Base-by-base conservation (phyloP, 805 yeast species). In the Cyberlindnera subsufficiens region DNA sequence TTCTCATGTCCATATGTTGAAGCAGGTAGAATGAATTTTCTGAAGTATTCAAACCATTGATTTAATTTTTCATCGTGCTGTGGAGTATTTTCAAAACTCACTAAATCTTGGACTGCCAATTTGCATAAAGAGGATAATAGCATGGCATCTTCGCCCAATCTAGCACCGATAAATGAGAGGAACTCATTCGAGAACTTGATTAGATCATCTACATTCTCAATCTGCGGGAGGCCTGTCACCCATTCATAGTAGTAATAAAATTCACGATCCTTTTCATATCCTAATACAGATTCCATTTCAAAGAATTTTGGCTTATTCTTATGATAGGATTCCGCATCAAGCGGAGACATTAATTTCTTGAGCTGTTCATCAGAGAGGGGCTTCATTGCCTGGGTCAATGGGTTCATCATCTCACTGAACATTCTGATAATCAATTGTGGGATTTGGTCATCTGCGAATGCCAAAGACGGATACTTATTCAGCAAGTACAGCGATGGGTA, bases 11-110 rank as follows among this genome's bases (percentile, higher is more conserved):
- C 60, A 1, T 75, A 66, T 2, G 60, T 45, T 4, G 58, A 48
- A 0, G 81, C 68, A 0, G 93, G 91, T 25, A 86, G 72, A 2
- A 91, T 67, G 52, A 72, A 82, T 45, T 77, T 75, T 47, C 95
- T 72, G 52, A 72, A 75, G 51, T 71, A 84, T 35, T 73, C 74
- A 38, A 82, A 67, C 89, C 95, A 79, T 13, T 43, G 46, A 4
- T 60, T 52, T 11, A 61, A 38, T 10, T 49, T 43, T 3, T 42
- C 40, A 19, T 54, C 54, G 40, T 52, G 36, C 7, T 51, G 49
- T 8, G 44, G 42, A 6, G 43, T n/a, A 1, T 39, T 40, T 15
- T 32, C 33, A 15, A 42, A 19, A 30, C 45, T 39, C 8, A 48
- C 37, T 32, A 78, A 58, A 40, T 72, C 74, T 20, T 56, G 42